phyloP scores from a whole-genome alignment of 179 eudicot genomes.

The Pouteria campechiana region DNA sequence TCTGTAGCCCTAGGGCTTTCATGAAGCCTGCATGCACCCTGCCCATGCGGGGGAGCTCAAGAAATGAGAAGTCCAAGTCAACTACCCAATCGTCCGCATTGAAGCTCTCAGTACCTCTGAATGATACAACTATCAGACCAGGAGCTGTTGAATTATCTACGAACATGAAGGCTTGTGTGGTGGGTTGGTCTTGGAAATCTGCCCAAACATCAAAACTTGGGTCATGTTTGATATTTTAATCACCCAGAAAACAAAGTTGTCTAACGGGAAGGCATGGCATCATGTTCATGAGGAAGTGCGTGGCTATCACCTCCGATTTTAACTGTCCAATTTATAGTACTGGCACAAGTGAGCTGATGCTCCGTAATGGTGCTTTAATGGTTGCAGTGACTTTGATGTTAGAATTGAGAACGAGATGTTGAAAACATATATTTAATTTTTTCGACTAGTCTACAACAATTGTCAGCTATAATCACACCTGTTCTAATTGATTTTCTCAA shows the following conservation, averaged over 20 bases:
- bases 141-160: conserved; percentile 12
- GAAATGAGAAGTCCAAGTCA: conserved; percentile 55
- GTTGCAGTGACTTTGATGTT: not conserved
- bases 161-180: conserved; percentile 53
- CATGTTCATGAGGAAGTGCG: not conserved
- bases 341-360: too few species aligned
- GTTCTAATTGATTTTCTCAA: too few species aligned
- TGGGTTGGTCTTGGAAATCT: conserved; percentile 23
- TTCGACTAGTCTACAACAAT: too few species aligned
- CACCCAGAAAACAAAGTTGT: not conserved
- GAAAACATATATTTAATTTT: too few species aligned
- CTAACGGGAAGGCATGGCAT: not conserved
- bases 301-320: not conserved
- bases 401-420: not conserved
- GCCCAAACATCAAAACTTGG: not conserved
- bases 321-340: not conserved
- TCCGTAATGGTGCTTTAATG: too few species aligned
- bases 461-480: too few species aligned
- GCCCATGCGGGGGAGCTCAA: conserved; percentile 24
- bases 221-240: not conserved
- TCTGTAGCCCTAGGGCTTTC: conserved; percentile 47
- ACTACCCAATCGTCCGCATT: conserved; percentile 47
- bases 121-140: conserved; percentile 29
- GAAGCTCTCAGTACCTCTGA: conserved; percentile 43
- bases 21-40: conserved; percentile 51